Evolutionary conservation across 345 rosid genomes (phyloP), one percentile per base, ranked within the genome.

Genomic region (Gossypium herbaceum): DNA sequence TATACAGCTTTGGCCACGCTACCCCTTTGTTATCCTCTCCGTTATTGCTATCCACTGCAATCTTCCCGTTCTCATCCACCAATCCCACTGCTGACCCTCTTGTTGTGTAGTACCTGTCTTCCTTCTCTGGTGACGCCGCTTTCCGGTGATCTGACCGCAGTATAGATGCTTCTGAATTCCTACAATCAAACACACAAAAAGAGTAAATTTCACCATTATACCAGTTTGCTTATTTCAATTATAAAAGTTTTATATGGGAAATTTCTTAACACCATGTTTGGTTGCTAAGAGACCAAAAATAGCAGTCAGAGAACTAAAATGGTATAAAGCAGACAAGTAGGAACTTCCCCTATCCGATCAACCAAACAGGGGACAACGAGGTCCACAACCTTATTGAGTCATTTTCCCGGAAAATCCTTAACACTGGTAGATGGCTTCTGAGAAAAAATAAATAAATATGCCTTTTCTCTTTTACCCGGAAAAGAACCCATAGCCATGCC

Each of bases 1-100:
- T 80, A 56, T 73, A 85, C 65, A 90, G 82, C 82, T 86, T 88
- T 47, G 94, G 94, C 94, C 94, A 90, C 27, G 83, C 84, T 22
- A 59, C 60, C 60, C 78, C 83, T 75, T 84, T 75, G 17, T 24
- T 81, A 39, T 81, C 89, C 7, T 82, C 92, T 74, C 85, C 90
- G 44, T 72, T 81, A 60, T 69, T 82, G 17, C 74, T 76, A 63
- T 87, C 87, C 61, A 72, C 10, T 20, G 83, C 75, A 67, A 74
- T 60, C 79, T 85, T 86, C 51, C 85, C 89, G 73, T 82, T 82
- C 76, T 78, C 88, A 68, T 85, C 89, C 73, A 86, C 45, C 17
- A 60, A 29, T 50, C 76, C 84, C n/a, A 72, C 77, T 20, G 75
- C 79, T 4, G 92, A 85, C 55, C 88, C 94, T 80, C 90, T 85